Base-by-base conservation (phyloP, 257 asterid genomes). In the Linaria vulgaris region DNA sequence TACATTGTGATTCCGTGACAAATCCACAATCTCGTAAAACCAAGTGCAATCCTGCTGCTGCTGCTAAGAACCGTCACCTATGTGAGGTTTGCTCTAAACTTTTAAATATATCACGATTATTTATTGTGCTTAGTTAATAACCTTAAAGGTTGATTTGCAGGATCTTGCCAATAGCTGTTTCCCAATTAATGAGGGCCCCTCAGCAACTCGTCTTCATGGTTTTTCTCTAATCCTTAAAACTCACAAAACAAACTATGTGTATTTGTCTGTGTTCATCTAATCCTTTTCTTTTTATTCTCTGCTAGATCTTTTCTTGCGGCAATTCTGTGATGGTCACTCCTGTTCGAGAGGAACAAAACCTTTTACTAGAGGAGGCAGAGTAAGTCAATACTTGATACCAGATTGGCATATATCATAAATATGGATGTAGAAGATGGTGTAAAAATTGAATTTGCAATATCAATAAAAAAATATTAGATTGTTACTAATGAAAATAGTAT, bases 21-120 rank as follows among this genome's bases (percentile, higher is more conserved):
- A 83, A 72, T 55, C 46, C 85, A 41, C 79, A 76, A 70, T 69
- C 87, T 72, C 82, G 69, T 68, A 86, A 86, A 79, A 67, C 83
- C 76, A 91, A 88, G 83, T 91, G 98, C 61, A 88, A 88, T 77
- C 96, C 98, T 52, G 91, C 96, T 37, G 91, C 98, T 52, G 82
- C 91, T 64, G 80, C 88, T n/a, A 80, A 71, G 77, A 91, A 91
- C 66, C 91, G 72, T 58, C 95, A 88, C 71, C 76, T 91, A 61
- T 91, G 98, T 69, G 98, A 88, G 95, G 98, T 91, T 68, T 70
- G 47, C 70, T 66, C 37, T 39, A 37, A 21, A 12, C 10, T 75
- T 58, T 41, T 22, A 65, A 25, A 27, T 63, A 43, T 56, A 30
- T 59, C 5, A 43, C 46, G 19, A 15, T 30, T 22, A 34, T 34